A percentile compares a stretch with the other conserved stretches of the same genome.
phyloP scores from a whole-genome alignment of 129 eudicot genomes.

The Solidago caesia region DNA sequence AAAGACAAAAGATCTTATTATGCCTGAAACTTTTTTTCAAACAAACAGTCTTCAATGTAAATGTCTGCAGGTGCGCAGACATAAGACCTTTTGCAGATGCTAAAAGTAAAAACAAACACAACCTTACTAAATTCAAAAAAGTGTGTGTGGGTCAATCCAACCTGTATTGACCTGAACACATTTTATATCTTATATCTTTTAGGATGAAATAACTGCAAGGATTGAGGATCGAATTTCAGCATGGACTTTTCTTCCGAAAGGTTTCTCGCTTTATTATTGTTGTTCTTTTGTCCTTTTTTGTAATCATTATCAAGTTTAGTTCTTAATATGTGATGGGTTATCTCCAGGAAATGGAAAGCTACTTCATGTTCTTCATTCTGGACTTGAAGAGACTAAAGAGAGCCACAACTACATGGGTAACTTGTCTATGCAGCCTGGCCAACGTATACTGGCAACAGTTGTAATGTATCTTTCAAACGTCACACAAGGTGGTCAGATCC shows the following conservation, averaged over 20 bases:
- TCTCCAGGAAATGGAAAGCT: constrained; percentile 61
- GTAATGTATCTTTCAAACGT: constrained; percentile 82
- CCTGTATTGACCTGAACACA: background rate
- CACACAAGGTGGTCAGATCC: constrained; percentile 77
- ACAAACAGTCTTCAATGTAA: no score
- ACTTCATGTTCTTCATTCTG: constrained; percentile 44
- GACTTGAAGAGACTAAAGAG: constrained; percentile 48
- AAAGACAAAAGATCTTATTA: no score
- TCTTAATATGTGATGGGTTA: background rate
- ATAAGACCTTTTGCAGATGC: no score
- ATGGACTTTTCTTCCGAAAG: constrained; percentile 89
- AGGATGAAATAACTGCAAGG: constrained; percentile 62
- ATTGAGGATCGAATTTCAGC: constrained; percentile 83
- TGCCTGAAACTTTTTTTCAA: no score
- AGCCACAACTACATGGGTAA: constrained; percentile 46
- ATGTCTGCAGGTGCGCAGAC: no score
- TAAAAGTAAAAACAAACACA: no score
- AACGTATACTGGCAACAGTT: constrained; percentile 69
- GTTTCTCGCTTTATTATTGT: constrained; percentile 31
- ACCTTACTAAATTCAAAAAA: background rate
- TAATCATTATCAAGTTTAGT: constrained; percentile 8
- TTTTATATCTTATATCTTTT: constrained; percentile 16
- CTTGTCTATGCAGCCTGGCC: constrained; percentile 27
- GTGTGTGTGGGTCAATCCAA: constrained; percentile 3
- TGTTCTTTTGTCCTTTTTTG: background rate